Evolutionary conservation across 83 land plant genomes (phyloP), one percentile per base, ranked within the genome.

Genomic region (Thuja plicata): DNA sequence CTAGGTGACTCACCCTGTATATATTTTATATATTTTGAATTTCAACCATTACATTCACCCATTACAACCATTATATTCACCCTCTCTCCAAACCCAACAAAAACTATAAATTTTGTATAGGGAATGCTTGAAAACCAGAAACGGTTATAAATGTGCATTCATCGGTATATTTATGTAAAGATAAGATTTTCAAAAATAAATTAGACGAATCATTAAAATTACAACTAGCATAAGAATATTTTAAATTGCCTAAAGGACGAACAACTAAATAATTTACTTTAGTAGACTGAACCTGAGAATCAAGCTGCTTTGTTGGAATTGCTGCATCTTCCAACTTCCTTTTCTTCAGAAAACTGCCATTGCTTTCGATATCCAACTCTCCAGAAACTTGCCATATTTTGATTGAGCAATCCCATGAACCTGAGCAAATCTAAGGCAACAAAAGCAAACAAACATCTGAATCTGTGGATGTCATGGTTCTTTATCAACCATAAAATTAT

Each of bases 341-440:
- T 88, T 94, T 97, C 92, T 96, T 97, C 34, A 92, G 45, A 43
- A 91, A 89, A 10, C 88, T 92, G 30, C 35, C 7, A 40, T 91
- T 92, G 40, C 93, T 96, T 60, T 91, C 95, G 85, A 84, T 90
- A 55, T 92, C 91, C 79, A 73, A 45, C 27, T 89, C 95, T 90
- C 94, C 90, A 34, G 81, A 89, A 50, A 92, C 83, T 35, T 90
- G 85, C 99, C 99, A 97, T 88, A 97, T 83, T 88, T 94, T 96
- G 54, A 97, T 95, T n/a, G 95, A 91, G 60, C 93, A 89, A 81
- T 96, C 99, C 99, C 99, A 97, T 30, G 98, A 96, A 37, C 98
- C 97, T 71, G 99, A 97, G 88, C 99, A 96, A 17, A 96, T 89
- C 98, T 97, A 89, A 21, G 17, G 78, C 19, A 84, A 88, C 27